Percentiles rank a stretch among this genome's conserved stretches.
These are phyloP conservation scores for Starmerella kuoi DNA, from an alignment of 805 yeast species.

Conservation along the genomic window DNA sequence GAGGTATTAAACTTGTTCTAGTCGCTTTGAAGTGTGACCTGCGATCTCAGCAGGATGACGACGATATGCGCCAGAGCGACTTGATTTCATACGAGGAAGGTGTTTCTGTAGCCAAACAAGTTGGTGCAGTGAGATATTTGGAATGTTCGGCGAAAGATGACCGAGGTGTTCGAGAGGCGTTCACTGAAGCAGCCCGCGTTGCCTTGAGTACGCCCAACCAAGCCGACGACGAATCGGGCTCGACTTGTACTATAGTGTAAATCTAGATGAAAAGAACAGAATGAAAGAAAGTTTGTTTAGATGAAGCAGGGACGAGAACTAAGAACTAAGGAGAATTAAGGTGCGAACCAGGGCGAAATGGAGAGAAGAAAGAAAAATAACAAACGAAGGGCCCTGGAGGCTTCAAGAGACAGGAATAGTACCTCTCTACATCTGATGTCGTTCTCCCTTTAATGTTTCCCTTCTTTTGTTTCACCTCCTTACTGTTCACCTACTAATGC, in stretches of 20 bases:
- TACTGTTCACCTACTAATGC: too few species aligned
- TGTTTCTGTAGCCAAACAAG: conserved; percentile 75
- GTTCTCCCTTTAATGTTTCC: too few species aligned
- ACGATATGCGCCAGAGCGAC: conserved; percentile 27
- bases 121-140: conserved; percentile 86
- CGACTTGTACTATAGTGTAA: conserved; percentile 20
- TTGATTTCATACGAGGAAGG: conserved; percentile 89
- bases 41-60: conserved; percentile 52
- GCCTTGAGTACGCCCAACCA: conserved; percentile 82
- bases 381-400: too few species aligned
- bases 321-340: too few species aligned
- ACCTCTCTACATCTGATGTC: too few species aligned
- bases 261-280: too few species aligned
- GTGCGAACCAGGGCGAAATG: too few species aligned
- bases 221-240: conserved; percentile 27
- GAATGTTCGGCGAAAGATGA: conserved; percentile 96
- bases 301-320: too few species aligned
- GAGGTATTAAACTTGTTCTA: conserved; percentile 83
- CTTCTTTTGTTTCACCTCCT: too few species aligned
- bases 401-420: too few species aligned
- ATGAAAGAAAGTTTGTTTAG: too few species aligned
- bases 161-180: conserved; percentile 97
- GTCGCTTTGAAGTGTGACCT: conserved; percentile 93
- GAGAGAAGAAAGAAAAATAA: too few species aligned
- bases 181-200: conserved; percentile 96